phyloP scores from a whole-genome alignment of 2,329 filamentous ascomycete genomes.

The Colletotrichum eremochloae region DNA sequence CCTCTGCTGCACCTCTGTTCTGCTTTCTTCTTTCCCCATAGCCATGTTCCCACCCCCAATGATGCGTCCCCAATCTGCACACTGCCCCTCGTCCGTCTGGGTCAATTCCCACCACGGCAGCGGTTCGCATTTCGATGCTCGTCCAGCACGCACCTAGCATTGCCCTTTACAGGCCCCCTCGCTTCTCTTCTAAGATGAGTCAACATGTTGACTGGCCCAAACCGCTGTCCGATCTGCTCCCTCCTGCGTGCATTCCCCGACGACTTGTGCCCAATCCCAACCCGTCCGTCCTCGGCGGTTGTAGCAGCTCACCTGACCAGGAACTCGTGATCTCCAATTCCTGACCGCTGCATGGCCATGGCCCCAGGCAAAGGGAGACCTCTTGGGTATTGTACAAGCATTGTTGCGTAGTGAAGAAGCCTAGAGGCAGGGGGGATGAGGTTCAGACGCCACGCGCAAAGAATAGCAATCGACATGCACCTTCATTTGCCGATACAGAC shows the following conservation, averaged over 20 bases:
- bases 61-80: slow-evolving; percentile 30
- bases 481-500: slow-evolving; percentile 25
- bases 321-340: slow-evolving; percentile 43
- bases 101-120: slow-evolving; percentile 24
- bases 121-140: slow-evolving; percentile 31
- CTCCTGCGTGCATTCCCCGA: slow-evolving; percentile 44
- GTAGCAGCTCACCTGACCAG: slow-evolving; percentile 48
- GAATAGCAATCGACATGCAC: slow-evolving; percentile 39
- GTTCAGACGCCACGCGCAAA: slow-evolving; percentile 41
- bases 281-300: slow-evolving; percentile 43
- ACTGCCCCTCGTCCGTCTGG: slow-evolving; percentile 13
- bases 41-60: neutral
- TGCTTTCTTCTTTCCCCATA: slow-evolving; percentile 12
- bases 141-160: slow-evolving; percentile 7
- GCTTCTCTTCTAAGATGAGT: slow-evolving; percentile 34
- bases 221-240: slow-evolving; percentile 43
- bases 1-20: slow-evolving; percentile 31
- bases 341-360: slow-evolving; percentile 47
- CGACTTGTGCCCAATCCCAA: slow-evolving; percentile 43
- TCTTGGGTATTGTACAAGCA: neutral
- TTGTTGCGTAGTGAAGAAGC: neutral
- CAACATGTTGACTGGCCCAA: slow-evolving; percentile 45
- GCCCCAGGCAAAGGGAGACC: neutral
- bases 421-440: slow-evolving; percentile 10
- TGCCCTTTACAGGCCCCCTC: slow-evolving; percentile 13